Percentiles rank a stretch among this genome's conserved stretches.
These are phyloP conservation scores for Fusarium sp. DNA, from an alignment of 2,329 filamentous ascomycete genomes.

Conservation along the genomic window DNA sequence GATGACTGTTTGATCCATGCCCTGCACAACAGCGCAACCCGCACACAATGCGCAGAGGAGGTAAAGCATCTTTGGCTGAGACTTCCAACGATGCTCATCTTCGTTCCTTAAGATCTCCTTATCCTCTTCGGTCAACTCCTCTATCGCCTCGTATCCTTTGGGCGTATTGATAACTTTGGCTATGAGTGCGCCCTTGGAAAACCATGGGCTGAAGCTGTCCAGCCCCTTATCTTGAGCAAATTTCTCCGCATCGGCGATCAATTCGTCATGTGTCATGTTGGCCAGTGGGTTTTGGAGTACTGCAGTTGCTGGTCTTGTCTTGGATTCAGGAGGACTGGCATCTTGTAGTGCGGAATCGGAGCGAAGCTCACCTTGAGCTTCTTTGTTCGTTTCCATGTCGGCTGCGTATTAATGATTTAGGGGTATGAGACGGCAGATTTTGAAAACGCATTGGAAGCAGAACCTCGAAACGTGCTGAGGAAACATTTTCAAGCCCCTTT, in stretches of 20 bases:
- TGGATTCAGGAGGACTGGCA: not conserved
- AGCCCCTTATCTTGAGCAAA: slow-evolving; percentile 34
- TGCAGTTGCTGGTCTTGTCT: slow-evolving; percentile 4
- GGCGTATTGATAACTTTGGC: slow-evolving; percentile 43
- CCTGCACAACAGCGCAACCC: slow-evolving; percentile 64
- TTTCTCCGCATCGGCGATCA: slow-evolving; percentile 32
- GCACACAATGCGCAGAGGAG: slow-evolving; percentile 43
- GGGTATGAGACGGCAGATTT: not conserved
- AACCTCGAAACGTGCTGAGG: not conserved
- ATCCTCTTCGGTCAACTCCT: slow-evolving; percentile 42
- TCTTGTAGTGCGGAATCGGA: not conserved
- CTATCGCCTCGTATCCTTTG: slow-evolving; percentile 41
- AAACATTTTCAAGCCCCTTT: not conserved
- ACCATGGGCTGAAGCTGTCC: slow-evolving; percentile 54
- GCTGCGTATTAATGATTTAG: not conserved
- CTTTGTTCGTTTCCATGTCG: not conserved
- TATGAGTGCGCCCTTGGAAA: slow-evolving; percentile 52
- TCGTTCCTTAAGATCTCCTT: slow-evolving; percentile 54
- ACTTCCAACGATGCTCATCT: slow-evolving; percentile 67
- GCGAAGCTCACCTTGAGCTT: not conserved
- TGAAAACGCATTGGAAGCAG: not conserved
- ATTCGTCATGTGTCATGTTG: slow-evolving; percentile 29
- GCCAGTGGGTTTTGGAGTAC: slow-evolving; percentile 40
- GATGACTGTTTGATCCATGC: slow-evolving; percentile 73
- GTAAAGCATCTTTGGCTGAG: slow-evolving; percentile 57